Evolutionary conservation across 1,139 yeast species (phyloP), one percentile per base, ranked within the genome.

Genomic region (Nakaseomyces kungkrabaensis): DNA sequence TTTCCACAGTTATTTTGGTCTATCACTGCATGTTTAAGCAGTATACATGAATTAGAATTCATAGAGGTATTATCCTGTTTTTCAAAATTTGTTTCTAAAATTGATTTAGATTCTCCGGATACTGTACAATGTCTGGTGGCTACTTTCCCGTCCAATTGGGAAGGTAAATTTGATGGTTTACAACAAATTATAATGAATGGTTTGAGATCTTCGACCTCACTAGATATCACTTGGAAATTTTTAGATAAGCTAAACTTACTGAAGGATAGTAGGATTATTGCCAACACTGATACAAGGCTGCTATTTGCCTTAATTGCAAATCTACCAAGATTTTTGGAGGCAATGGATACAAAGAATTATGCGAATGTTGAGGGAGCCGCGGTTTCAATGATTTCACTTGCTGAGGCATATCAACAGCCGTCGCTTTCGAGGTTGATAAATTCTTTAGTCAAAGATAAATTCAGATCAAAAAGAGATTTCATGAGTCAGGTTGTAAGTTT

Each of bases 1-100:
- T 88, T 84, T 65, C 98, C 98, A 0, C 97, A 90, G 63, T 69
- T 92, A 40, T 94, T 92, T 64, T 94, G 99, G 99, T 85, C 92
- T 1, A 81, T 94, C 33, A 95, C 90, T 31, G 98, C 98, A 1
- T 85, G 97, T 59, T 71, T 92, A 57, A 83, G 85, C 51, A 88
- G 97, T 0, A 77, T 89, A 37, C 96, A 89, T 60, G 98, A 94
- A 65, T 90, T 85, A 59, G 98, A 94, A 62, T 94, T 85, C 61
- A 79, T 88, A 49, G 98, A 92, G 62, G 86, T 85, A 0, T 70
- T 92, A 42, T 84, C 94, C 0, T 81, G 94, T 2, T 70, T 92
- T 62, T 79, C 89, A 37, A 88, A 86, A 59, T 84, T 90, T 61
- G 78, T 92, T 26, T 81, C 90, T 10, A 90, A 90, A 63, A 85